Evolutionary conservation across 2,329 filamentous ascomycete species (phyloP).

Genomic region (Penicillium hordei): DNA sequence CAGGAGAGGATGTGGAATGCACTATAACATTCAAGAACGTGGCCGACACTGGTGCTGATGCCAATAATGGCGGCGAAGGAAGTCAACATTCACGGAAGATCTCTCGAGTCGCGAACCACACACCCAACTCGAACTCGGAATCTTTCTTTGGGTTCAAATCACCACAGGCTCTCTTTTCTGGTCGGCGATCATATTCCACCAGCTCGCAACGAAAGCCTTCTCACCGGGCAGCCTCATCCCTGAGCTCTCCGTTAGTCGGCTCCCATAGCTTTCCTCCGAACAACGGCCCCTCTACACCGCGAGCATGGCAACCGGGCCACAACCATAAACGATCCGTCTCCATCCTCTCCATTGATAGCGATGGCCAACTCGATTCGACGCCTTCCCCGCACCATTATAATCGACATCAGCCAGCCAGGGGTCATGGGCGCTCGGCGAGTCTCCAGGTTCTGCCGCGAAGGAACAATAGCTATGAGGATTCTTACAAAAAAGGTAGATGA

Average conservation of each 20-base stretch:
- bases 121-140: constrained; percentile 35
- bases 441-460: constrained; percentile 67
- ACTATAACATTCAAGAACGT: constrained; percentile 96
- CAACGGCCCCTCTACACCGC: constrained; percentile 32
- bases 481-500: constrained; percentile 40
- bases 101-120: constrained; percentile 37
- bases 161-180: constrained; percentile 38
- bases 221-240: constrained; percentile 43
- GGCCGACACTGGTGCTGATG: constrained; percentile 44
- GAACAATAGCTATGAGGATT: constrained; percentile 42
- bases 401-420: constrained; percentile 56
- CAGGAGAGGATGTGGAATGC: constrained; percentile 93
- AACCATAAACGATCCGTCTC: constrained; percentile 75
- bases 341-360: constrained; percentile 72
- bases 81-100: constrained; percentile 38
- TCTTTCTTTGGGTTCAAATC: constrained; percentile 43
- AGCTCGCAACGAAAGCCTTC: constrained; percentile 35
- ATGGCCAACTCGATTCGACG: constrained; percentile 38
- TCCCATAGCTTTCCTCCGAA: constrained; percentile 45
- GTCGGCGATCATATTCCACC: constrained; percentile 38
- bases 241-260: constrained; percentile 40
- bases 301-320: constrained; percentile 47
- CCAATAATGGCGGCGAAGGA: constrained; percentile 29
- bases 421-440: constrained; percentile 77
- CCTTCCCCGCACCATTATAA: constrained; percentile 37